Conservation (phyloP, 257 asterid species). For the Jacaranda copaia region DNA sequence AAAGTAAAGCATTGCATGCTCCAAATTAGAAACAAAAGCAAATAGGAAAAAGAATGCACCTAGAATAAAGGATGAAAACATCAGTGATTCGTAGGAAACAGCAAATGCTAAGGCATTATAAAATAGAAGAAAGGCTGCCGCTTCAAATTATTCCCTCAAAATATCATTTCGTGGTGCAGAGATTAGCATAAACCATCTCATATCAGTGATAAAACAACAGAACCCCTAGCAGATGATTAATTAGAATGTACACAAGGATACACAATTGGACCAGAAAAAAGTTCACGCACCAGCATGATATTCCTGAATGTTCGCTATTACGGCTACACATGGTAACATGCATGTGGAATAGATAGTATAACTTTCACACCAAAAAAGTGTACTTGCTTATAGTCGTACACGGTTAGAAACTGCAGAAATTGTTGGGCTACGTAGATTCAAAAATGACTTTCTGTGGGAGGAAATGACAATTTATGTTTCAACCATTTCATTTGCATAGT, state of each 20-base stretch:
- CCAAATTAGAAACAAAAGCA: constrained; percentile 17
- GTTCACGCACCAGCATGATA: constrained; percentile 15
- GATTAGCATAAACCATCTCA: not conserved
- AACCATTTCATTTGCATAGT: not conserved
- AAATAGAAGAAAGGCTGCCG: constrained; percentile 16
- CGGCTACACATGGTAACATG: not conserved
- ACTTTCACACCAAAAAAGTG: not conserved
- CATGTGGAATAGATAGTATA: not conserved
- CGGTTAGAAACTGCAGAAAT: not conserved
- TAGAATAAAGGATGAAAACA: constrained; percentile 13
- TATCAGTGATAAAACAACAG: not conserved
- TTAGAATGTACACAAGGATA: not conserved
- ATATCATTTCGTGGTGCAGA: not conserved
- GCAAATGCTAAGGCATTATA: not conserved
- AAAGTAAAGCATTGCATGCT: constrained; percentile 36
- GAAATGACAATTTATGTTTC: not conserved
- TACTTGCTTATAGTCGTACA: not conserved
- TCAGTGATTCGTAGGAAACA: not conserved
- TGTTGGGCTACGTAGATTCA: not conserved
- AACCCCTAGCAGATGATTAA: constrained; percentile 2
- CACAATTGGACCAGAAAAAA: not conserved
- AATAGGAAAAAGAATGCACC: constrained; percentile 17
- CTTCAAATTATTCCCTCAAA: constrained; percentile 5
- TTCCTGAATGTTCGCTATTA: not conserved
- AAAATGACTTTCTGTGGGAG: not conserved